A percentile compares a stretch with the other conserved stretches of the same genome.
Conservation (phyloP, 2,329 filamentous ascomycete genomes). For the Hymenoscyphus repandus region DNA sequence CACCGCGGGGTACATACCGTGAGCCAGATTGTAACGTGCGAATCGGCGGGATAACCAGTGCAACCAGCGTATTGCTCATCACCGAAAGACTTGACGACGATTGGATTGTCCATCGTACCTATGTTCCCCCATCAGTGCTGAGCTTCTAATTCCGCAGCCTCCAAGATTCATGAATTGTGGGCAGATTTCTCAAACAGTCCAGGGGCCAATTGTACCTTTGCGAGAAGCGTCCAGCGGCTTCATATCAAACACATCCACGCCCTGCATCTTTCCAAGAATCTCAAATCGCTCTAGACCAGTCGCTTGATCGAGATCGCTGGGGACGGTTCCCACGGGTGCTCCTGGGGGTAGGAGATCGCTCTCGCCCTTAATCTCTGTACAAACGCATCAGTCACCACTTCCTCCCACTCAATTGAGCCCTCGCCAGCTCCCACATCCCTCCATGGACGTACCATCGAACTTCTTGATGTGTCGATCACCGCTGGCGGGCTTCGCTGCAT, state of each 20-base stretch:
- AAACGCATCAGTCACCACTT: constrained; percentile 11
- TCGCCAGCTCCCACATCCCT: neutral
- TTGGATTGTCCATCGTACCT: constrained; percentile 88
- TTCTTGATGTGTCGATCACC: constrained; percentile 29
- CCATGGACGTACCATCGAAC: constrained; percentile 27
- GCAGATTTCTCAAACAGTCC: constrained; percentile 6
- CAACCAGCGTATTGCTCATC: constrained; percentile 96
- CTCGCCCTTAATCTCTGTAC: constrained; percentile 71
- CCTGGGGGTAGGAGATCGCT: constrained; percentile 84
- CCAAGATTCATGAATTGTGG: constrained; percentile 7
- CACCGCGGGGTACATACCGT: constrained; percentile 52
- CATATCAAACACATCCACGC: constrained; percentile 98
- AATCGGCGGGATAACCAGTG: constrained; percentile 90
- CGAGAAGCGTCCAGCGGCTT: constrained; percentile 87
- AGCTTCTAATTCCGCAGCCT: neutral
- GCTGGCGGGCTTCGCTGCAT: constrained; percentile 20
- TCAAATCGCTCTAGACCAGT: constrained; percentile 98
- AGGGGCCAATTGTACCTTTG: constrained; percentile 51
- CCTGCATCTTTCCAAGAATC: constrained; percentile 99
- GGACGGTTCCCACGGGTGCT: constrained; percentile 74
- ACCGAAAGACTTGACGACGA: constrained; percentile 83
- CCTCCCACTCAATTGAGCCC: constrained; percentile 1
- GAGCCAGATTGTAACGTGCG: constrained; percentile 86
- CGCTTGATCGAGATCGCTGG: constrained; percentile 90
- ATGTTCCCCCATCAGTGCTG: constrained; percentile 5